phyloP scores from a whole-genome alignment of 306 rosid genomes.

The Vachellia collinsii region DNA sequence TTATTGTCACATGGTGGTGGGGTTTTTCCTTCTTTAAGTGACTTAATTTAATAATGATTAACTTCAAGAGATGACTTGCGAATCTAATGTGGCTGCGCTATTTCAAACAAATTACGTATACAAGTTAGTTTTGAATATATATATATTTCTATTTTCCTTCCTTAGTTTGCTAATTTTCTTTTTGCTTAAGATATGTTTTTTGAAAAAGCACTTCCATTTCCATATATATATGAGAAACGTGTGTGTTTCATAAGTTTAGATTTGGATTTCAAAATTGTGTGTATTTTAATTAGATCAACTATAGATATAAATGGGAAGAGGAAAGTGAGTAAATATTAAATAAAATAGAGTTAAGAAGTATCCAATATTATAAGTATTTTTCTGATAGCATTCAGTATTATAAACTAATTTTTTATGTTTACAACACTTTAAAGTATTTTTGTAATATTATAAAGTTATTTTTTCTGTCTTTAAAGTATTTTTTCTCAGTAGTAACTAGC shows the following conservation, averaged over 20 bases:
- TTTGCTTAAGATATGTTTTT: slow-evolving; percentile 15
- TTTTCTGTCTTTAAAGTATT: too few species aligned
- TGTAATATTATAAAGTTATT: too few species aligned
- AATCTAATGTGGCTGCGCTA: slow-evolving; percentile 14
- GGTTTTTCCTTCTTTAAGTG: slow-evolving; percentile 45
- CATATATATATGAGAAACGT: slow-evolving; percentile 13
- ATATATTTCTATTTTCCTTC: background rate
- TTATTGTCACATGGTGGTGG: slow-evolving; percentile 45
- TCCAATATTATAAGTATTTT: too few species aligned
- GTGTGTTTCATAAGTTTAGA: slow-evolving; percentile 25
- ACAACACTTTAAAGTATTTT: too few species aligned
- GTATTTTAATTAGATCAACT: background rate
- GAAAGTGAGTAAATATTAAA: background rate
- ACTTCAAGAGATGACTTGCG: slow-evolving; percentile 45
- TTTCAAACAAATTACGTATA: slow-evolving; percentile 1
- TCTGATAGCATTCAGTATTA: too few species aligned
- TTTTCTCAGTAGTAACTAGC: too few species aligned
- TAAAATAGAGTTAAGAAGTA: too few species aligned
- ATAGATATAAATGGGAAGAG: background rate
- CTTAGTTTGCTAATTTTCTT: background rate
- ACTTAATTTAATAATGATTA: slow-evolving; percentile 22
- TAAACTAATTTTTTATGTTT: too few species aligned
- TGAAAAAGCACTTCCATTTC: background rate
- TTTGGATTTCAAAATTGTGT: background rate
- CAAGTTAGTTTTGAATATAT: slow-evolving; percentile 16